Base-by-base conservation (phyloP, 257 asterid species). In the Ajuga chamaepitys region DNA sequence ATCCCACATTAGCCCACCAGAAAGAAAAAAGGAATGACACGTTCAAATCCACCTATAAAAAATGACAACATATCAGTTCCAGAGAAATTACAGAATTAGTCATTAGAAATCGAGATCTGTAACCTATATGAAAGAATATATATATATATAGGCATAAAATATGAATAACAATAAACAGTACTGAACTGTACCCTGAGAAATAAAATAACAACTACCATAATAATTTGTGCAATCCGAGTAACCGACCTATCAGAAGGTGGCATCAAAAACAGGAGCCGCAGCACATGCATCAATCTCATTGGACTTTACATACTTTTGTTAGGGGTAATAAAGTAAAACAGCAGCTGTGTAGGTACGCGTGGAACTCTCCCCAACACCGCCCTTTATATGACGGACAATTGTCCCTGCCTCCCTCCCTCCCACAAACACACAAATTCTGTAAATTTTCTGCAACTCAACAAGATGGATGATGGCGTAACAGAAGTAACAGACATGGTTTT, bases 401-500 rank as follows among this genome's bases (percentile, higher is more conserved):
- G 74, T 47, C 41, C 28, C 60, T 14, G n/a, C n/a, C n/a, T n/a
- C n/a, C 20, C 18, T 8, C 25, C 16, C 20, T 48, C 32, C 58
- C 18, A 51, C 37, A 50, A 10, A 5, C 4, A 11, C 10, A 4
- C 58, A 14, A 22, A 3, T 20, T 11, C 2, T n/a, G 13, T 18
- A 9, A 12, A 48, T n/a, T 8, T 9, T 50, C 32, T 50, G 7
- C 14, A 50, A 30, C 5, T 32, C 8, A 16, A 37, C 34, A 17
- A 61, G 26, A 76, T 79, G 87, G 86, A 83, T 14, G 85, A 82
- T 44, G 70, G 81, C 4, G 64, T 61, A 1, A 66, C 68, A 24
- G 83, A 83, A 38, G 73, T 82, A 16, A 52, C 66, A 22, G 78
- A 78, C 40, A 37, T 80, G 30, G 76, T 70, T 17, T 60, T 53